These are phyloP conservation scores for Curvularia lunata DNA, from an alignment of 2,329 filamentous ascomycete genomes.

Conservation along the genomic window DNA sequence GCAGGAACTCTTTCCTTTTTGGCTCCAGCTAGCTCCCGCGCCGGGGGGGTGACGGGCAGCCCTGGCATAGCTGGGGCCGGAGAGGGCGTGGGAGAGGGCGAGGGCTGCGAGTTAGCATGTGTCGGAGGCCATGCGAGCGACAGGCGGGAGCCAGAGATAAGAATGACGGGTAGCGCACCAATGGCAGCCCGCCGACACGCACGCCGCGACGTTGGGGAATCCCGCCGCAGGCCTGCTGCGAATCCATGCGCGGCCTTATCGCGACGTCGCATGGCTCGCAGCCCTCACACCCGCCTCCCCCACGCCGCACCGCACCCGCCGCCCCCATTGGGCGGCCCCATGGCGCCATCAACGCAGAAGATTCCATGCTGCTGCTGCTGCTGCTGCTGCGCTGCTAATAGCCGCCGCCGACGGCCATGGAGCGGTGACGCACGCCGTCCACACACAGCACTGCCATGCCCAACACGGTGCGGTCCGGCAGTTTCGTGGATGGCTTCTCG, in stretches of 20 bases:
- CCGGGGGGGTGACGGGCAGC: slow-evolving; percentile 38
- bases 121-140: neutral
- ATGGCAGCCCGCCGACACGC: slow-evolving; percentile 23
- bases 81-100: slow-evolving; percentile 25
- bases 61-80: slow-evolving; percentile 34
- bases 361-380: slow-evolving; percentile 9
- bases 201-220: slow-evolving; percentile 9
- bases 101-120: slow-evolving; percentile 21
- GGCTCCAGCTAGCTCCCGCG: slow-evolving; percentile 44
- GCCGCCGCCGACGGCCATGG: slow-evolving; percentile 31
- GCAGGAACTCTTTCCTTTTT: slow-evolving; percentile 45
- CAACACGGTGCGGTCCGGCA: slow-evolving; percentile 8
- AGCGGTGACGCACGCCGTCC: slow-evolving; percentile 21
- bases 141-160: slow-evolving; percentile 29
- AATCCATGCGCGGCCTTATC: slow-evolving; percentile 27
- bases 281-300: slow-evolving; percentile 10
- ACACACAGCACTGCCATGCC: neutral
- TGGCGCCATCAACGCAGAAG: slow-evolving; percentile 19
- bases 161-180: slow-evolving; percentile 24
- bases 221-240: slow-evolving; percentile 16
- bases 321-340: slow-evolving; percentile 24
- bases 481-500: slow-evolving; percentile 8
- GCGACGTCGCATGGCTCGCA: slow-evolving; percentile 7
- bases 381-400: slow-evolving; percentile 5
- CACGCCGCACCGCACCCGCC: slow-evolving; percentile 20